These are phyloP conservation scores for Vicia villosa DNA, from an alignment of 306 rosid species.

Conservation along the genomic window DNA sequence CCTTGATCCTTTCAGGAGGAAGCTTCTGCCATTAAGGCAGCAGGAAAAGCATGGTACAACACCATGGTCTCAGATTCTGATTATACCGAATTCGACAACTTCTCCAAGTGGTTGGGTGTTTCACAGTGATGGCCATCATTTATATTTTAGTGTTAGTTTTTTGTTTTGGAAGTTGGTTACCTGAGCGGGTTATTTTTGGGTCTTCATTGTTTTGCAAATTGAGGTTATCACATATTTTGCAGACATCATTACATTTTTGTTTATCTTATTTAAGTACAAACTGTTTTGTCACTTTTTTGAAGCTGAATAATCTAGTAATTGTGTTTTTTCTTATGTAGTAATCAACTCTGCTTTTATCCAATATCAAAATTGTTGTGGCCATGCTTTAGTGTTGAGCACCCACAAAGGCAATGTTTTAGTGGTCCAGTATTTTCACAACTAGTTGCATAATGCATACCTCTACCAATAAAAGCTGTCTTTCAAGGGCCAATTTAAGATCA, in stretches of 20 bases:
- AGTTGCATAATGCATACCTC: too few species aligned
- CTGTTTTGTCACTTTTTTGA: neutral
- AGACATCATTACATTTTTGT: neutral
- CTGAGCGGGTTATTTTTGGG: neutral
- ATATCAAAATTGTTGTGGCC: neutral
- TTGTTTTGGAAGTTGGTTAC: neutral
- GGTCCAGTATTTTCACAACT: too few species aligned
- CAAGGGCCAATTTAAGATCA: too few species aligned
- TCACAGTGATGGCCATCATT: constrained; percentile 12
- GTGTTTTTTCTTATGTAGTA: neutral
- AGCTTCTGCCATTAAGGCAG: constrained; percentile 63
- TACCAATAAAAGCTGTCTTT: too few species aligned
- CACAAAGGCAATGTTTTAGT: neutral
- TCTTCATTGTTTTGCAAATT: neutral
- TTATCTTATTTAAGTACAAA: neutral
- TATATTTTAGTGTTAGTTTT: neutral
- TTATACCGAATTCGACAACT: constrained; percentile 76
- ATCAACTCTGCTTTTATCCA: neutral
- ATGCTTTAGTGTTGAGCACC: neutral
- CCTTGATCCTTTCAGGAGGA: constrained; percentile 54
- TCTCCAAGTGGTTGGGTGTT: constrained; percentile 76
- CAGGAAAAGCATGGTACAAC: constrained; percentile 78
- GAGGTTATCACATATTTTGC: neutral
- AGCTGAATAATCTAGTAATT: neutral
- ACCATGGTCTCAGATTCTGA: constrained; percentile 88